A percentile compares a stretch with the other conserved stretches of the same genome.
phyloP scores from a whole-genome alignment of 768 basidiomycete genomes.

The Podaxis sp. region DNA sequence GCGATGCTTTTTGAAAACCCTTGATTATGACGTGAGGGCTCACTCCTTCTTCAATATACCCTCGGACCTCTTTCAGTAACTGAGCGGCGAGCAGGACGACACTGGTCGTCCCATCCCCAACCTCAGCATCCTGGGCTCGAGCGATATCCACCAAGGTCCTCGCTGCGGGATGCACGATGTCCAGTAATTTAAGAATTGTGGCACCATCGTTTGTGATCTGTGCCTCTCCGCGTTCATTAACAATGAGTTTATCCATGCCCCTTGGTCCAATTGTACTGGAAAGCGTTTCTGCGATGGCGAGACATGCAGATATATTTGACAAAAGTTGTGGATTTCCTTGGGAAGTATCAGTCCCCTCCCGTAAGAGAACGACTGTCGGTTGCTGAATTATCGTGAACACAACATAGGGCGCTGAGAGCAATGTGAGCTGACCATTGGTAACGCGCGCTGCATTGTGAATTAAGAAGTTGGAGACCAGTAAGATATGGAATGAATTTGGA shows the following conservation, averaged over 20 bases:
- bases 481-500: constrained; percentile 16
- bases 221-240: constrained; percentile 88
- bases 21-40: constrained; percentile 98
- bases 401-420: background rate
- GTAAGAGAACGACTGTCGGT: constrained; percentile 95
- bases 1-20: constrained; percentile 83
- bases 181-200: constrained; percentile 94
- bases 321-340: constrained; percentile 91
- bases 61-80: constrained; percentile 86
- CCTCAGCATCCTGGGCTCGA: constrained; percentile 96
- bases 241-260: constrained; percentile 99
- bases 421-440: constrained; percentile 58
- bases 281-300: constrained; percentile 88
- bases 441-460: constrained; percentile 75
- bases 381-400: constrained; percentile 48
- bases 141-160: constrained; percentile 98
- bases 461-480: constrained; percentile 18
- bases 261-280: constrained; percentile 95
- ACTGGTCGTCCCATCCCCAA: constrained; percentile 97
- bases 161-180: constrained; percentile 97
- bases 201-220: constrained; percentile 99
- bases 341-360: constrained; percentile 94
- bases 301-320: constrained; percentile 95
- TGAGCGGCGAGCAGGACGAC: constrained; percentile 95
- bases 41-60: constrained; percentile 94